Evolutionary conservation across 2,329 filamentous ascomycete genomes (phyloP).

Genomic region (Monosporascus sp.): DNA sequence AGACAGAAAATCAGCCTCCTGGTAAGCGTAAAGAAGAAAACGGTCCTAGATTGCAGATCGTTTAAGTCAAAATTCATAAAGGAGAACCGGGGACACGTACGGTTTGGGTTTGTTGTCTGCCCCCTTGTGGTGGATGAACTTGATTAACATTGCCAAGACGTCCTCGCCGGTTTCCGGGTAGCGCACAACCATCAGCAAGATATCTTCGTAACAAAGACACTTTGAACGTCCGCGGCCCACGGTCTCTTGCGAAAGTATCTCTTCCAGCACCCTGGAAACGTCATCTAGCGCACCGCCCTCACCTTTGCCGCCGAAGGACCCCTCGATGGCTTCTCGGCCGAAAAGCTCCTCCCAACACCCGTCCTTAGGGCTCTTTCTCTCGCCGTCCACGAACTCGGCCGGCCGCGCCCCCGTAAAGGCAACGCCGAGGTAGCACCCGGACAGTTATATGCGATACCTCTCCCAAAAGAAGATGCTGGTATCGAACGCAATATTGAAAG

Average conservation of each 20-base stretch:
- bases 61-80: slow-evolving; percentile 1
- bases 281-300: slow-evolving; percentile 6
- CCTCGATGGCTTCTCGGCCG: slow-evolving; percentile 6
- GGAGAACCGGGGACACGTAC: slow-evolving; percentile 9
- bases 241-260: slow-evolving; percentile 18
- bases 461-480: slow-evolving; percentile 13
- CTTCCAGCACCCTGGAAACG: slow-evolving; percentile 15
- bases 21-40: slow-evolving; percentile 23
- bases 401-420: slow-evolving; percentile 22
- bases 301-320: no score
- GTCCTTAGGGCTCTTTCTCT: slow-evolving; percentile 22
- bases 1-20: slow-evolving; percentile 22
- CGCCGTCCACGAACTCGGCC: slow-evolving; percentile 23
- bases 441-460: slow-evolving; percentile 9
- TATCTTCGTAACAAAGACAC: slow-evolving; percentile 26
- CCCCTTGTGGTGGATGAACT: slow-evolving; percentile 27
- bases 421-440: slow-evolving; percentile 22
- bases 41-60: slow-evolving; percentile 12
- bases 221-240: slow-evolving; percentile 17
- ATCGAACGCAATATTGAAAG: slow-evolving; percentile 26
- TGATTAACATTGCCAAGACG: slow-evolving; percentile 23
- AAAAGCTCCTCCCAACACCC: slow-evolving; percentile 20
- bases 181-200: slow-evolving; percentile 21
- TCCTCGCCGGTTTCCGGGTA: slow-evolving; percentile 15
- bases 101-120: slow-evolving; percentile 24